A percentile compares a stretch with the other conserved stretches of the same genome.
These are phyloP conservation scores for Ogataea neopini DNA, from an alignment of 805 yeast genomes.

Conservation along the genomic window DNA sequence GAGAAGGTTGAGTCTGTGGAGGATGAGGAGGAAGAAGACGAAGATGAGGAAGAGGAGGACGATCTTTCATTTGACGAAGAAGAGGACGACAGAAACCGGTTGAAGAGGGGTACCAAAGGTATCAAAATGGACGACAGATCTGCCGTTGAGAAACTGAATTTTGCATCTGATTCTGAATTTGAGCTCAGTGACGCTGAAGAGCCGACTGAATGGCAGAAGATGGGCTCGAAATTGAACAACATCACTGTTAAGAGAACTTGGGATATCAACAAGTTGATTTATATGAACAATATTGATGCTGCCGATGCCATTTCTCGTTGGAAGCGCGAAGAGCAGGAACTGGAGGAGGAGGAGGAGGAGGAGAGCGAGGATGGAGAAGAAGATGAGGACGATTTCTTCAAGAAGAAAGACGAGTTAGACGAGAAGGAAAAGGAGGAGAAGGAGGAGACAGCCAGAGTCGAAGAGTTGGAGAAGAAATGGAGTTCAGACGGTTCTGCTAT, in stretches of 20 bases:
- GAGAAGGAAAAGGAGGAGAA: conserved; percentile 20
- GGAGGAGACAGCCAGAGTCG: conserved; percentile 42
- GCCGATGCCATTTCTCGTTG: conserved; percentile 70
- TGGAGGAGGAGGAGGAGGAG: conserved; percentile 43
- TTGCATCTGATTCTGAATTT: conserved; percentile 56
- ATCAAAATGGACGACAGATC: not conserved
- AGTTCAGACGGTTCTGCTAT: conserved; percentile 38
- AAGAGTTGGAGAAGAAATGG: conserved; percentile 50
- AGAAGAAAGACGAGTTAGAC: conserved; percentile 42
- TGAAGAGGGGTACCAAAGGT: not conserved
- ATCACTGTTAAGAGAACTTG: conserved; percentile 54
- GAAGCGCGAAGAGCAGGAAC: conserved; percentile 52
- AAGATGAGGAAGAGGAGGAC: conserved; percentile 45
- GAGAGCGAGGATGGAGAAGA: conserved; percentile 44
- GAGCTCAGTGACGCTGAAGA: conserved; percentile 31
- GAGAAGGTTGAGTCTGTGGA: conserved; percentile 51
- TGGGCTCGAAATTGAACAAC: conserved; percentile 67
- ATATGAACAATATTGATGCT: conserved; percentile 76
- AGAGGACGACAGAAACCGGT: conserved; percentile 29
- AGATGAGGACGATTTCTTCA: conserved; percentile 58
- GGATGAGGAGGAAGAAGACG: conserved; percentile 46
- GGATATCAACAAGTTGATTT: conserved; percentile 80
- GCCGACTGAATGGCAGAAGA: conserved; percentile 38
- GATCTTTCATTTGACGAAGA: conserved; percentile 43
- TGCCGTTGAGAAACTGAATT: conserved; percentile 36